Base-by-base conservation (phyloP, 805 yeast genomes). In the Debaryomyces maramus region DNA sequence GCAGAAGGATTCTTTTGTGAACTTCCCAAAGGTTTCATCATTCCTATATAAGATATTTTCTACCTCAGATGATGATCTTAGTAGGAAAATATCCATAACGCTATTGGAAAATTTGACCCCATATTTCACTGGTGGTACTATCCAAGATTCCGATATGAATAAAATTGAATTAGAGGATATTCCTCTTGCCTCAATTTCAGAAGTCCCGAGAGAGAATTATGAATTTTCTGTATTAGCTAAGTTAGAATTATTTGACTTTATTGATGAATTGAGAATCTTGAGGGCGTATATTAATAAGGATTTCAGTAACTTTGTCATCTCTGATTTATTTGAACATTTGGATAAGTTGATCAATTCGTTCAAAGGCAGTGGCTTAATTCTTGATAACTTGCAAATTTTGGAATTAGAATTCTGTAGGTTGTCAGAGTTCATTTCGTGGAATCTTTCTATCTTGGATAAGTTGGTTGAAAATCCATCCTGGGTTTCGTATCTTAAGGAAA, bases 181-280 rank as follows among this genome's bases (percentile, higher is more conserved):
- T 15, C 16, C 34, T 33, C 36, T 29, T 6, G 17, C 23, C 4
- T 16, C 29, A 4, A 33, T 24, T 20, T 46, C 55, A 9, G 32
- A 42, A 2, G 37, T 44, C 13, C 38, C 39, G 14, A 32, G 47
- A 23, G 44, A 43, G 23, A 55, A 55, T 34, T 56, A 44, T 39
- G 61, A 56, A 31, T 40, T 53, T 20, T 49, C 60, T 17, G 38
- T 46, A 11, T 41, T 56, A 24, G 46, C 41, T 36, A 32, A 52
- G 13, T 29, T 37, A 15, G 45, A 48, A 7, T 32, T 57, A 11
- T 47, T 44, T 23, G 36, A 51, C 10, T 49, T 38, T 26, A 36
- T 52, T n/a, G 53, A 49, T 36, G 47, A 47, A 17, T 41, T 57
- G 17, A 44, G 44, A 18, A 31, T 45, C 10, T 39, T 53, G 24